Conservation (phyloP, 257 asterid genomes). For the Salvia splendens region DNA sequence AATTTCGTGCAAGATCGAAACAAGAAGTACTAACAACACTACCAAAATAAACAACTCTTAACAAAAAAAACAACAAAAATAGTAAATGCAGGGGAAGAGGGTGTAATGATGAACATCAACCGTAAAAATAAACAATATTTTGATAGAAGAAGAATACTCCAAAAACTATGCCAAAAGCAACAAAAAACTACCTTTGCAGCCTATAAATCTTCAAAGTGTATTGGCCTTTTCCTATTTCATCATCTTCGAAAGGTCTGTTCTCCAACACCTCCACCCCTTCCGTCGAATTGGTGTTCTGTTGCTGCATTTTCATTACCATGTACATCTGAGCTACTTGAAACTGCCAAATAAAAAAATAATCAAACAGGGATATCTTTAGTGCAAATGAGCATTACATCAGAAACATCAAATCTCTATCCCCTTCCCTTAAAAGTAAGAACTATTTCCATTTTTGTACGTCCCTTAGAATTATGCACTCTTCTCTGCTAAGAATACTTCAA, state of each 20-base stretch:
- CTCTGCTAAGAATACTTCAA: too few relatives aligned
- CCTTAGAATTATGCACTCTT: too few relatives aligned
- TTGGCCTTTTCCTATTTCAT: slow-evolving; percentile 72
- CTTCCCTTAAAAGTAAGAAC: too few relatives aligned
- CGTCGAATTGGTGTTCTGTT: slow-evolving; percentile 63
- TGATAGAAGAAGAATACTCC: background rate
- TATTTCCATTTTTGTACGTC: too few relatives aligned
- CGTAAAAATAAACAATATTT: background rate
- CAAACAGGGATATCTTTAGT: background rate
- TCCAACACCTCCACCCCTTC: slow-evolving; percentile 96
- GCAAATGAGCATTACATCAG: background rate
- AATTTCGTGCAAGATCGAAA: background rate
- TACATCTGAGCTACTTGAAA: slow-evolving; percentile 91
- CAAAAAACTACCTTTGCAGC: slow-evolving; percentile 59
- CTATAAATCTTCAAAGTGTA: slow-evolving; percentile 72
- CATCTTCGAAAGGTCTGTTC: slow-evolving; percentile 75
- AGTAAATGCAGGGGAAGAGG: slow-evolving; percentile 2
- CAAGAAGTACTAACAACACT: background rate
- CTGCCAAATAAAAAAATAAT: slow-evolving; percentile 39
- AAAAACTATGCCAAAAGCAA: background rate
- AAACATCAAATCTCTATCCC: background rate
- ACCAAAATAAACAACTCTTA: background rate
- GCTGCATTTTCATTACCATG: slow-evolving; percentile 90
- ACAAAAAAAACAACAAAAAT: slow-evolving; percentile 5
- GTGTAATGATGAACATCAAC: slow-evolving; percentile 9